Percentiles rank a stretch among this genome's conserved stretches.
phyloP scores from a whole-genome alignment of 2,329 filamentous ascomycete species.

The Scortechinia acanthostroma region DNA sequence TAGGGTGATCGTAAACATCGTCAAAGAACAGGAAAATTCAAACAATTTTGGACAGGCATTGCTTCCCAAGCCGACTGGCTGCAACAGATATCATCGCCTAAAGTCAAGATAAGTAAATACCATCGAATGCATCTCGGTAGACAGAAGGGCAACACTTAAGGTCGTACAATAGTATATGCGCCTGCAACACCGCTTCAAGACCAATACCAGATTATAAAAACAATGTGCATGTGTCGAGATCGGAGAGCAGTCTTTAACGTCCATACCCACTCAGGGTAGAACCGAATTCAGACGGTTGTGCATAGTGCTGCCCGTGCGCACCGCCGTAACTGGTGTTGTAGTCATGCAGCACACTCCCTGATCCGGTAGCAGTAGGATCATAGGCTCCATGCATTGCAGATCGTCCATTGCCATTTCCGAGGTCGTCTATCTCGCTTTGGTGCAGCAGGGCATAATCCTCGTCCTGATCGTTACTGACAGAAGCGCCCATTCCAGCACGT shows the following conservation, averaged over 20 bases:
- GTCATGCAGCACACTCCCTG: neutral
- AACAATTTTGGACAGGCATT: too few species aligned
- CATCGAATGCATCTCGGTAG: too few species aligned
- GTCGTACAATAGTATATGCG: too few species aligned
- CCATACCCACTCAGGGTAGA: neutral
- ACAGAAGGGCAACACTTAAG: too few species aligned
- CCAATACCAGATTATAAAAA: neutral
- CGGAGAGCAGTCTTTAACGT: neutral
- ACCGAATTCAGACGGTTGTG: neutral
- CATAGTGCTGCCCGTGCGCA: neutral
- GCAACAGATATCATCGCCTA: too few species aligned
- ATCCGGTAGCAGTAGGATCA: neutral
- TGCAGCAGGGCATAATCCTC: conserved; percentile 40
- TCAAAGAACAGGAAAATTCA: too few species aligned
- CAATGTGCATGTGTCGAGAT: too few species aligned
- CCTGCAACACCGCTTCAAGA: neutral
- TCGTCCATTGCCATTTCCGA: conserved; percentile 15
- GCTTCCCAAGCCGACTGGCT: too few species aligned
- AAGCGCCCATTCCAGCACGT: conserved; percentile 25
- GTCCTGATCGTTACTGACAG: conserved; percentile 33
- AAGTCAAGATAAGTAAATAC: too few species aligned
- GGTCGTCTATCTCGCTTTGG: conserved; percentile 30
- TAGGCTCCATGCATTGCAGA: neutral
- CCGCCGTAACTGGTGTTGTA: conserved; percentile 1
- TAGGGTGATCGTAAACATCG: too few species aligned